Evolutionary conservation across 192 early-diverging fungal genomes (phyloP).

Genomic region (Coemansia sp.): DNA sequence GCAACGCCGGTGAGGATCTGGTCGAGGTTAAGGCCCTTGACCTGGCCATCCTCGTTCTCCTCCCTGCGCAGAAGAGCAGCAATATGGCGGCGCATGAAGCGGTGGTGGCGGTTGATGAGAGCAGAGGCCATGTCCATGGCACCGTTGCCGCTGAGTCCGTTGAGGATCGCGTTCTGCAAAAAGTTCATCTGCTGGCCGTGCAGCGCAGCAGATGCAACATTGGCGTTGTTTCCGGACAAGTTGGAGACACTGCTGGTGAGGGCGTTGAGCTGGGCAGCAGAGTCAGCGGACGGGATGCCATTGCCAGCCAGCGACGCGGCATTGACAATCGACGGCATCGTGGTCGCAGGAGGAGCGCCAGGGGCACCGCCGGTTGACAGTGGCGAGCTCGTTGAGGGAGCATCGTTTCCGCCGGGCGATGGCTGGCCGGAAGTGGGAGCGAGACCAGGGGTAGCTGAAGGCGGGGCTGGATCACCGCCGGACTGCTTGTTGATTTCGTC

Average conservation of each 20-base stretch:
- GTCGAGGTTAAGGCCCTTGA: constrained; percentile 28
- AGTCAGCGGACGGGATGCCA: constrained; percentile 31
- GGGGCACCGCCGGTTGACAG: constrained; percentile 8
- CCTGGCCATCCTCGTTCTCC: constrained; percentile 14
- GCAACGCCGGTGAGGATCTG: constrained; percentile 46
- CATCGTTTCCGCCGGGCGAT: constrained; percentile 6
- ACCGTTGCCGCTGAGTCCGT: constrained; percentile 32
- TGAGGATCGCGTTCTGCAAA: constrained; percentile 45
- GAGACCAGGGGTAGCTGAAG: constrained; percentile 5
- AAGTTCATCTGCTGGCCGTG: constrained; percentile 54
- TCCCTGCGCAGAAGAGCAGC: constrained; percentile 27
- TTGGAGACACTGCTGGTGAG: constrained; percentile 43
- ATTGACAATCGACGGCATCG: constrained; percentile 9
- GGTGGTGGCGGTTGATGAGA: constrained; percentile 33
- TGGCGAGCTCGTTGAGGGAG: background rate
- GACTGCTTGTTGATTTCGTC: constrained; percentile 49
- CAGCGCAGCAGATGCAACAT: constrained; percentile 43
- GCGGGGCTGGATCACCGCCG: constrained; percentile 2
- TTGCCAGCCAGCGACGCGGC: constrained; percentile 37
- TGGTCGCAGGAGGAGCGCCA: background rate
- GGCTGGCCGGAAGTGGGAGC: constrained; percentile 9
- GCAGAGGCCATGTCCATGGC: constrained; percentile 32
- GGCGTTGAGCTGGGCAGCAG: constrained; percentile 43
- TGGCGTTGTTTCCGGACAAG: constrained; percentile 29
- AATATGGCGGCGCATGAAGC: constrained; percentile 37